Conservation (phyloP, 306 rosid genomes). For the Quercus suber region DNA sequence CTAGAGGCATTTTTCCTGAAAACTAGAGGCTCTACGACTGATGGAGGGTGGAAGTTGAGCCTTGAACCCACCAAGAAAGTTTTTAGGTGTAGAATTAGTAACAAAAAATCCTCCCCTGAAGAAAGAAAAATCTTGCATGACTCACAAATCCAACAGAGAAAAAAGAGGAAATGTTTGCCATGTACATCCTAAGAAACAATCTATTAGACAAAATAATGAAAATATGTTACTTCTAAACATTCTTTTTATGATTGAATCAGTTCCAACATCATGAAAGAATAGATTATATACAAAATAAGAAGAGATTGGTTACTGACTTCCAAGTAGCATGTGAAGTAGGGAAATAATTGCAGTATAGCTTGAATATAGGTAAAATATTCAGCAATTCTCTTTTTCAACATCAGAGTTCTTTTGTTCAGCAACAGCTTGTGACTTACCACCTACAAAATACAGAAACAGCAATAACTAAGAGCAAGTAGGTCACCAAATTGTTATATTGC, state of each 20-base stretch:
- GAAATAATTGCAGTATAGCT: slow-evolving; percentile 12
- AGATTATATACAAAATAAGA: slow-evolving; percentile 9
- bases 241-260: not conserved
- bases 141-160: not conserved
- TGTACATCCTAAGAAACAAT: not conserved
- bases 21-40: slow-evolving; percentile 38
- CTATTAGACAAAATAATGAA: not conserved
- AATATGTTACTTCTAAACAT: not conserved
- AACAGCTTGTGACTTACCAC: slow-evolving; percentile 12
- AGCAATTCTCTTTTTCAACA: slow-evolving; percentile 21
- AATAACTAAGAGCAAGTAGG: not conserved
- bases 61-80: slow-evolving; percentile 48
- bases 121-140: slow-evolving; percentile 9
- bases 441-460: slow-evolving; percentile 17
- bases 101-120: slow-evolving; percentile 60
- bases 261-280: not conserved
- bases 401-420: slow-evolving; percentile 19
- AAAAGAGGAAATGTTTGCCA: not conserved
- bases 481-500: not conserved
- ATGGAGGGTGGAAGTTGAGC: slow-evolving; percentile 60
- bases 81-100: slow-evolving; percentile 1
- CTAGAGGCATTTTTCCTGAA: slow-evolving; percentile 46
- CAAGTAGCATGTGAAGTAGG: slow-evolving; percentile 50
- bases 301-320: slow-evolving; percentile 53
- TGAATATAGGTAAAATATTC: slow-evolving; percentile 20